These are phyloP conservation scores for Pyrenula aspistea DNA, from an alignment of 495 filamentous ascomycete species.

Conservation along the genomic window DNA sequence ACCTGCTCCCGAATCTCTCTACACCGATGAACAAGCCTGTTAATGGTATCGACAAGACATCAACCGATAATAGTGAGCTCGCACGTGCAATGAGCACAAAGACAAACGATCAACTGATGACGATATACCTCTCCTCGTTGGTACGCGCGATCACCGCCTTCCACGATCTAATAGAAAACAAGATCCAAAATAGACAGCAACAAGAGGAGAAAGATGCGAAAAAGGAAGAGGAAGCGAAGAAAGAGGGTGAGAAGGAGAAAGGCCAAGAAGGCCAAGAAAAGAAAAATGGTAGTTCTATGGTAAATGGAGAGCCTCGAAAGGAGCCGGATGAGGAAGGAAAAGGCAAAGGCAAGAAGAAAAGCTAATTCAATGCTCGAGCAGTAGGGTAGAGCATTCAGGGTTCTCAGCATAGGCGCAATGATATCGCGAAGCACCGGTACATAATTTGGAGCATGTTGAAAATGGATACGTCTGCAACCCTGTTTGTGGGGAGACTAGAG, in stretches of 20 bases:
- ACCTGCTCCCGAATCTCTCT: constrained; percentile 90
- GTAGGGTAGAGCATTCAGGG: too few species aligned
- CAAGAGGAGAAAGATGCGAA: constrained; percentile 88
- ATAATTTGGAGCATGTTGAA: too few species aligned
- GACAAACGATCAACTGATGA: constrained; percentile 97
- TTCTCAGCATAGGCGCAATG: background rate
- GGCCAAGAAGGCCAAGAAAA: constrained; percentile 19
- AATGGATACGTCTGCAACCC: too few species aligned
- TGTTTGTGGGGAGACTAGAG: too few species aligned
- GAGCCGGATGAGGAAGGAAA: constrained; percentile 53
- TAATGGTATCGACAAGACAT: constrained; percentile 34
- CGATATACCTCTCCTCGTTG: constrained; percentile 90
- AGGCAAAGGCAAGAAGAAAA: constrained; percentile 49
- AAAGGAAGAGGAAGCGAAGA: constrained; percentile 56
- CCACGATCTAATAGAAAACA: constrained; percentile 99
- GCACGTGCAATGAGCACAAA: constrained; percentile 94
- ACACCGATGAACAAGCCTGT: constrained; percentile 49
- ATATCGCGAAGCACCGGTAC: too few species aligned
- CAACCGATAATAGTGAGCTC: constrained; percentile 63
- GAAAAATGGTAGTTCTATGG: constrained; percentile 6
- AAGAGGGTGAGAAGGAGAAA: constrained; percentile 40
- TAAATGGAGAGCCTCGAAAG: constrained; percentile 47
- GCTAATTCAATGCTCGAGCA: constrained; percentile 28
- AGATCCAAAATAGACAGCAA: constrained; percentile 96
- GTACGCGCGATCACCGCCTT: constrained; percentile 97